phyloP scores from a whole-genome alignment of 495 filamentous ascomycete species.

The Aspergillus funiculosus region DNA sequence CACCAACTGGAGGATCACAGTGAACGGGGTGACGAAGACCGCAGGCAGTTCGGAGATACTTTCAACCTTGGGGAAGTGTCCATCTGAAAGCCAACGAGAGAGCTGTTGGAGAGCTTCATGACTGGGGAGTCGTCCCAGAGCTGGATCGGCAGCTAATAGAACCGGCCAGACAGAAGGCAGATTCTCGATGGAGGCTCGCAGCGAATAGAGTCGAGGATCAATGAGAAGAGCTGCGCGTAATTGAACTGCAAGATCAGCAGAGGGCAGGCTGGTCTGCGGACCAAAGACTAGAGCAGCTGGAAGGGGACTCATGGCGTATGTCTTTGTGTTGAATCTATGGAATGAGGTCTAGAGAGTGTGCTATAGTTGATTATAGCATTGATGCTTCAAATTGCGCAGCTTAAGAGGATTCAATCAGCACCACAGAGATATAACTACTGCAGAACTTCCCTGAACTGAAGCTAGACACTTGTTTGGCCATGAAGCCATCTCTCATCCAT shows the following conservation, averaged over 20 bases:
- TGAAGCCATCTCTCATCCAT: too few relatives aligned
- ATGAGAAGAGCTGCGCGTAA: background rate
- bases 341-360: too few relatives aligned
- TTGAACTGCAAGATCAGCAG: background rate
- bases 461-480: too few relatives aligned
- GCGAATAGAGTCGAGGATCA: background rate
- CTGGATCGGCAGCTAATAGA: background rate
- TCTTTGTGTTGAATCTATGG: too few relatives aligned
- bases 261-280: background rate
- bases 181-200: background rate
- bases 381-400: too few relatives aligned
- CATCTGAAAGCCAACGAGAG: background rate
- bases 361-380: too few relatives aligned
- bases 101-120: background rate
- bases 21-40: slow-evolving; percentile 1
- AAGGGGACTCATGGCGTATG: background rate
- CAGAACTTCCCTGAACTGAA: too few relatives aligned
- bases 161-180: background rate
- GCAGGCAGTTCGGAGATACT: background rate
- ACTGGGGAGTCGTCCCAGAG: background rate
- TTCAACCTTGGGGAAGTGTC: background rate
- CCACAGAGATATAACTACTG: too few relatives aligned
- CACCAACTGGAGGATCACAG: background rate
- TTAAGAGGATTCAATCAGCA: too few relatives aligned
- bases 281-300: slow-evolving; percentile 3